Evolutionary conservation across 768 basidiomycete genomes (phyloP), one percentile per base, ranked within the genome.

Genomic region (Russula lepida): DNA sequence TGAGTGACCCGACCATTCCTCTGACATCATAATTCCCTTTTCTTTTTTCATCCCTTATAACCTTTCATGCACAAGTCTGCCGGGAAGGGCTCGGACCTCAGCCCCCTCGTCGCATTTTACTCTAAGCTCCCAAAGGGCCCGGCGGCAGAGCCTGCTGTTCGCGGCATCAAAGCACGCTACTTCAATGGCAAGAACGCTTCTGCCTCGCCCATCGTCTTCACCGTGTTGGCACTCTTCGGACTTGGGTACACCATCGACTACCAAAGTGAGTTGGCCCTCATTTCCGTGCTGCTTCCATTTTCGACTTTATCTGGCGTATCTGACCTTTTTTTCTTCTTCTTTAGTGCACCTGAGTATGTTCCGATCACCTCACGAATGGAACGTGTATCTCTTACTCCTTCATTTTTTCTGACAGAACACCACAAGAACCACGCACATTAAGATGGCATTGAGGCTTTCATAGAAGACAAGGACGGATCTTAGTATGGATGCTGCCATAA

Each of bases 91-190:
- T 84, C 83, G 47, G 84, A 89, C 64, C 88, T 95, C 56, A 78
- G 81, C 60, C 85, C 85, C 33, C 87, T 98, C 71, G 92, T 97
- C 65, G 85, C 92, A 67, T 98, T 97, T 76, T 98, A 98, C 80
- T 93, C 90, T 62, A 95, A 92, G 75, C 83, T 98, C 53, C 95
- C 94, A 66, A 98, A 98, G 74, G 95, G 95, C 49, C 77, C 83
- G 43, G 82, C 84, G 37, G 78, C 89, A 19, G 71, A 79, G 41
- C 76, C 84, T 21, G 76, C 79, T 56, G 75, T 75, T 57, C 75
- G 71, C 60, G 90, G 92, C 23, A 77, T 95, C 69, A 89, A 89
- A 74, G 89, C 74, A n/a, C 79, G 85, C 48, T 91, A 79, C 76
- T 93, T 94, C 74, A 84, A 80, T 67, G 94, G 92, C 64, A 84